Evolutionary conservation across 1,284 basidiomycete species (phyloP), one percentile per base, ranked within the genome.

Genomic region (Rhodotorula sp.): DNA sequence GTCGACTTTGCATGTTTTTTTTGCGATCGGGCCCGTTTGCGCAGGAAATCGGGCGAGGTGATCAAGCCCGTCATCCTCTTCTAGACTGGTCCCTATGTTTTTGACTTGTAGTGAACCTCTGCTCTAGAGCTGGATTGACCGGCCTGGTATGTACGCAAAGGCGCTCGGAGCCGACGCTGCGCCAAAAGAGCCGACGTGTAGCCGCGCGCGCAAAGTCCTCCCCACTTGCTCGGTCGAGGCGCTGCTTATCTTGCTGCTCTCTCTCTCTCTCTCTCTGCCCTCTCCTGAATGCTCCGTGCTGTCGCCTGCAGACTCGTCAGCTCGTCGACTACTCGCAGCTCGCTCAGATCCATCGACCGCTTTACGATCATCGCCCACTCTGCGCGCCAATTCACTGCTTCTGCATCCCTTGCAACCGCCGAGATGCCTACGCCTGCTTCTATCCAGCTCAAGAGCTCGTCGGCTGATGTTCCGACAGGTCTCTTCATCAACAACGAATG

Each of bases 51-150:
- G 20, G 72, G 72, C 24, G 66, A 56, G 26, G 67, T 74, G 42
- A 69, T 71, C 69, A 74, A 74, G 61, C 72, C 72, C 7, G 65
- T 74, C 51, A 66, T 74, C 24, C 55, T 66, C 0, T 74, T 73
- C 64, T 37, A 14, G 20, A 14, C 8, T 4, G 2, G 10, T 46
- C 1, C 14, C 29, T 8, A n/a, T 4, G 14, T 14, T 7, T 6
- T 14, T 26, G 14, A 18, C 12, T 22, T 24, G 49, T n/a, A n/a
- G 49, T 20, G 48, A 49, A 24, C 48, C 48, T 17, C 48, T 49
- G 48, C 48, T 5, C 48, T n/a, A n/a, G n/a, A n/a, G n/a, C n/a
- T n/a, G n/a, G n/a, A n/a, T n/a, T n/a, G n/a, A n/a, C n/a, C n/a
- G n/a, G n/a, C n/a, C n/a, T n/a, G n/a, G n/a, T n/a, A n/a, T n/a